Evolutionary conservation across 2,329 filamentous ascomycete genomes (phyloP).

Genomic region (Sarocladium oryzae): DNA sequence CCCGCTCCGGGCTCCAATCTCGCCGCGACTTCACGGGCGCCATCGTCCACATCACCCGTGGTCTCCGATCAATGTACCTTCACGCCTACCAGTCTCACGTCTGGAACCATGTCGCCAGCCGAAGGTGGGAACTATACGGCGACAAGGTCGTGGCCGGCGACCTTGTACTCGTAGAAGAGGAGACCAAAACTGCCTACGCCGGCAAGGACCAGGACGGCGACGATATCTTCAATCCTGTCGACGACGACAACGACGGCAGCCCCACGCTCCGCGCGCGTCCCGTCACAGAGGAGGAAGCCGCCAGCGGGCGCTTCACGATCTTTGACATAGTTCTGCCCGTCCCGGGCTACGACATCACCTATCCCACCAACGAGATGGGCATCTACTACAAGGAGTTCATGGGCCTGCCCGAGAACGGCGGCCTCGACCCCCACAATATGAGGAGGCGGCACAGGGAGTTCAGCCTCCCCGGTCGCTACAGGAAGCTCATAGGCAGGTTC

Average conservation of each 20-base stretch:
- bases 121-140: constrained; percentile 73
- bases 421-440: constrained; percentile 80
- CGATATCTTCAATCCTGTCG: constrained; percentile 34
- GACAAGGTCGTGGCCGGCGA: constrained; percentile 74
- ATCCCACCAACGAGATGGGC: constrained; percentile 79
- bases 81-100: constrained; percentile 94
- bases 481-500: constrained; percentile 73
- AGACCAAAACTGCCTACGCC: constrained; percentile 29
- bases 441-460: constrained; percentile 78
- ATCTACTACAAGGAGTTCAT: constrained; percentile 83
- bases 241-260: constrained; percentile 35
- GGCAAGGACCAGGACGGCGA: constrained; percentile 57
- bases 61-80: constrained; percentile 86
- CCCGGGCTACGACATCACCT: constrained; percentile 86
- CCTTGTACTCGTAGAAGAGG: constrained; percentile 56
- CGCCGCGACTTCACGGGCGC: constrained; percentile 73
- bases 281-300: constrained; percentile 70
- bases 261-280: constrained; percentile 55
- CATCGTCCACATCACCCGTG: constrained; percentile 70
- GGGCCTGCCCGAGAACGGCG: constrained; percentile 68
- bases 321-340: constrained; percentile 86
- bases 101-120: constrained; percentile 82
- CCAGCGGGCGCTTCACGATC: constrained; percentile 69
- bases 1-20: constrained; percentile 37
- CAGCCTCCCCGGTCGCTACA: constrained; percentile 81